Evolutionary conservation across 2,329 filamentous ascomycete species (phyloP).

Genomic region (Ophiostoma tasmaniense): DNA sequence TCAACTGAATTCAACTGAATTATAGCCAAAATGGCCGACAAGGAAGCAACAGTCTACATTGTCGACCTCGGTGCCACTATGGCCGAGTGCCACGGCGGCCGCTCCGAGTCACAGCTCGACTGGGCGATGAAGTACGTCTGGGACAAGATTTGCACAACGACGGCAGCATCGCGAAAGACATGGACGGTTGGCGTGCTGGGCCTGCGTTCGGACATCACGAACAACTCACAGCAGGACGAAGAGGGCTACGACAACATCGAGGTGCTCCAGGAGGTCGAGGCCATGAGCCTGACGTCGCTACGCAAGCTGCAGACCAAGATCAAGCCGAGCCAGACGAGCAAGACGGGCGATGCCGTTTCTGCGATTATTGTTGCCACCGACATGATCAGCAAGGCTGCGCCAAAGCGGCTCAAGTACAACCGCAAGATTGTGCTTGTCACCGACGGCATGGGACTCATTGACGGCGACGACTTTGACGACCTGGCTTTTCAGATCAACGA

Average conservation of each 20-base stretch:
- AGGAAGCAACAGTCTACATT: conserved; percentile 88
- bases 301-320: conserved; percentile 55
- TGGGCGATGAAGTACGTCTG: conserved; percentile 88
- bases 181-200: conserved; percentile 71
- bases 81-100: conserved; percentile 61
- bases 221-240: conserved; percentile 55
- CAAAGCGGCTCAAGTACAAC: conserved; percentile 73
- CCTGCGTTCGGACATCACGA: conserved; percentile 68
- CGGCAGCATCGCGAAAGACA: conserved; percentile 61
- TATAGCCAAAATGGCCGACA: conserved; percentile 68
- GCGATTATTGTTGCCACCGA: conserved; percentile 77
- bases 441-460: conserved; percentile 65
- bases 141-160: conserved; percentile 78
- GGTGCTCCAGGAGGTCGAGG: conserved; percentile 60
- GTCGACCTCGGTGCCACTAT: conserved; percentile 84
- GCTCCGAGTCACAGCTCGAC: conserved; percentile 72
- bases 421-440: conserved; percentile 79
- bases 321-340: conserved; percentile 55
- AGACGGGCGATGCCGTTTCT: conserved; percentile 73
- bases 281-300: conserved; percentile 59
- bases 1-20: background rate
- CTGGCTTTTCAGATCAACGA: conserved; percentile 68
- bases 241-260: conserved; percentile 75
- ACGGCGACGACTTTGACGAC: conserved; percentile 59
- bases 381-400: conserved; percentile 66